Conservation (phyloP, 805 yeast genomes). For the Candida nanaspora region DNA sequence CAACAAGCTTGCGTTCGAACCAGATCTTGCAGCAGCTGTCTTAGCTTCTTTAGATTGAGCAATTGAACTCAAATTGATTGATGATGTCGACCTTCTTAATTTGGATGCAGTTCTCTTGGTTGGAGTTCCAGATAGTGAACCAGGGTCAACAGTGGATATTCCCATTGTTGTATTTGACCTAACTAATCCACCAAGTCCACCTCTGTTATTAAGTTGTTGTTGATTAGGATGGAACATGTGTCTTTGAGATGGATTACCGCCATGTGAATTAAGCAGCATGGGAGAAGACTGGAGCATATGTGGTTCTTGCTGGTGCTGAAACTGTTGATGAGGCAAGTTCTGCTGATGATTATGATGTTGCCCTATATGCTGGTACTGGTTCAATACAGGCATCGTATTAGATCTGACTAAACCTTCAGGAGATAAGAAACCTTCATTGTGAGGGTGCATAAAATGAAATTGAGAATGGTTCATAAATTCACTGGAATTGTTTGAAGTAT, state of each 20-base stretch:
- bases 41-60: slow-evolving; percentile 30
- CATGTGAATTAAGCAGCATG: background rate
- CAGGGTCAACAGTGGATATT: background rate
- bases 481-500: background rate
- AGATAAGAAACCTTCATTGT: background rate
- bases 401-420: background rate
- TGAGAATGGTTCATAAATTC: background rate
- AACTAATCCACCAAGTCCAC: background rate
- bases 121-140: background rate
- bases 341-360: too few species aligned
- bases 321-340: background rate
- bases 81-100: slow-evolving; percentile 38
- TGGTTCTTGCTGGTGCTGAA: background rate
- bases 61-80: slow-evolving; percentile 48
- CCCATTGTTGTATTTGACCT: slow-evolving; percentile 1
- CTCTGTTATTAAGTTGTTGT: too few species aligned
- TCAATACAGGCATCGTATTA: background rate
- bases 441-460: background rate
- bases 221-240: background rate
- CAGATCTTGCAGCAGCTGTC: slow-evolving; percentile 18
- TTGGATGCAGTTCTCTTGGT: background rate
- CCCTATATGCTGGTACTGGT: background rate
- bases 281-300: too few species aligned
- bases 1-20: slow-evolving; percentile 1
- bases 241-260: too few species aligned